Conservation (phyloP, 108 stramenopile genomes). For the Parmales sp. region DNA sequence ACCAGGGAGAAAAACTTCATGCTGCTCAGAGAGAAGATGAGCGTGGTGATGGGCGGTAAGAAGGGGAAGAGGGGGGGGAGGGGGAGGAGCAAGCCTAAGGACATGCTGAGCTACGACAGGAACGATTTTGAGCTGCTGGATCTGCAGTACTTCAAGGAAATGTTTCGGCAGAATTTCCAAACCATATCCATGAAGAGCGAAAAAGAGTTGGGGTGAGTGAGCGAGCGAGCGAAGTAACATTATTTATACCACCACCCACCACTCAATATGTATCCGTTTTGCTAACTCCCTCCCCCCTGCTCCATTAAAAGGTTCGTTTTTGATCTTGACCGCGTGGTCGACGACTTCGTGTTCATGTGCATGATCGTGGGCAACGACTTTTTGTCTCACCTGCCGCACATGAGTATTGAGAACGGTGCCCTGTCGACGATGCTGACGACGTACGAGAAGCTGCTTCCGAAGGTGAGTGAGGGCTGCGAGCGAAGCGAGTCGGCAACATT, state of each 20-base stretch:
- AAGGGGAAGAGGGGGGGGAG: slow-evolving; percentile 43
- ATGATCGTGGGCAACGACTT: slow-evolving; percentile 98
- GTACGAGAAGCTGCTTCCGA: slow-evolving; percentile 73
- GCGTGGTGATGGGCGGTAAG: slow-evolving; percentile 76
- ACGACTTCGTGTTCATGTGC: slow-evolving; percentile 97
- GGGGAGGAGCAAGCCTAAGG: slow-evolving; percentile 83
- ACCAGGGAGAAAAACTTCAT: slow-evolving; percentile 93
- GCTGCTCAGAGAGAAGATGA: slow-evolving; percentile 92
- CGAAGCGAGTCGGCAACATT: too few species aligned
- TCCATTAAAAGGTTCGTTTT: neutral
- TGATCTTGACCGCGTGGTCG: slow-evolving; percentile 77
- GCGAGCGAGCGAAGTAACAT: neutral
- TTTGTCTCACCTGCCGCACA: slow-evolving; percentile 82
- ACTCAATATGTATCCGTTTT: too few species aligned
- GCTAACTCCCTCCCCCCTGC: too few species aligned
- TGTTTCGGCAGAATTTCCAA: slow-evolving; percentile 82
- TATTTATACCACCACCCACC: too few species aligned
- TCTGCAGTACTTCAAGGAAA: slow-evolving; percentile 62
- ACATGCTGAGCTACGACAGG: slow-evolving; percentile 76
- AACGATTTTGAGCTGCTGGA: slow-evolving; percentile 93
- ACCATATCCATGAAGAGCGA: slow-evolving; percentile 20
- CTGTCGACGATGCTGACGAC: slow-evolving; percentile 82
- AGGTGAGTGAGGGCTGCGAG: too few species aligned
- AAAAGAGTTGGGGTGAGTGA: neutral
- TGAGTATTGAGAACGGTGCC: slow-evolving; percentile 87